Evolutionary conservation across 345 rosid genomes (phyloP).

Genomic region (Citrus australasica): DNA sequence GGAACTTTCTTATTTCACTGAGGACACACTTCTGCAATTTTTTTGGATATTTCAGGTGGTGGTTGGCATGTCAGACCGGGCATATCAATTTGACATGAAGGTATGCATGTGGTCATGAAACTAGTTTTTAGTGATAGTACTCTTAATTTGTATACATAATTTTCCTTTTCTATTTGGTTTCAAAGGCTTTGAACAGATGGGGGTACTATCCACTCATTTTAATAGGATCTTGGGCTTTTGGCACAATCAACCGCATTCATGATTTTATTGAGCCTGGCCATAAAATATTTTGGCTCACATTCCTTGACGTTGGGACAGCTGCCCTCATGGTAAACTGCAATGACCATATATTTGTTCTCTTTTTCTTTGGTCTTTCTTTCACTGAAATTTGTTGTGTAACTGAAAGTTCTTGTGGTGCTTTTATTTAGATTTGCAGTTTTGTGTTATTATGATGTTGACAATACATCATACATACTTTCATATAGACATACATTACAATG

Average conservation of each 20-base stretch:
- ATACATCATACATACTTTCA: neutral
- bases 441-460: neutral
- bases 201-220: slow-evolving; percentile 94
- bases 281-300: slow-evolving; percentile 85
- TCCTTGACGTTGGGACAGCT: slow-evolving; percentile 92
- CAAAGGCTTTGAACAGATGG: slow-evolving; percentile 84
- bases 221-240: slow-evolving; percentile 95
- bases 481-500: neutral
- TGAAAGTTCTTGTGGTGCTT: neutral
- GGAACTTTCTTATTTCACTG: neutral
- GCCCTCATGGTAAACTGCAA: slow-evolving; percentile 68
- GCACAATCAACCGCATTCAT: slow-evolving; percentile 81
- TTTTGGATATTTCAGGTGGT: slow-evolving; percentile 66
- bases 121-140: neutral
- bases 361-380: slow-evolving; percentile 2
- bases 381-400: neutral
- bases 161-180: slow-evolving; percentile 7
- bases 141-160: neutral
- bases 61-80: slow-evolving; percentile 80
- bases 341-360: slow-evolving; percentile 7
- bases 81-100: slow-evolving; percentile 70
- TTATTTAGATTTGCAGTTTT: neutral
- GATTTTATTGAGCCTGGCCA: slow-evolving; percentile 82
- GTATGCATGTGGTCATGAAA: slow-evolving; percentile 27
- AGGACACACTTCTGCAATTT: slow-evolving; percentile 3